Evolutionary conservation across 495 filamentous ascomycete species (phyloP).

Genomic region (Cetradonia linearis): DNA sequence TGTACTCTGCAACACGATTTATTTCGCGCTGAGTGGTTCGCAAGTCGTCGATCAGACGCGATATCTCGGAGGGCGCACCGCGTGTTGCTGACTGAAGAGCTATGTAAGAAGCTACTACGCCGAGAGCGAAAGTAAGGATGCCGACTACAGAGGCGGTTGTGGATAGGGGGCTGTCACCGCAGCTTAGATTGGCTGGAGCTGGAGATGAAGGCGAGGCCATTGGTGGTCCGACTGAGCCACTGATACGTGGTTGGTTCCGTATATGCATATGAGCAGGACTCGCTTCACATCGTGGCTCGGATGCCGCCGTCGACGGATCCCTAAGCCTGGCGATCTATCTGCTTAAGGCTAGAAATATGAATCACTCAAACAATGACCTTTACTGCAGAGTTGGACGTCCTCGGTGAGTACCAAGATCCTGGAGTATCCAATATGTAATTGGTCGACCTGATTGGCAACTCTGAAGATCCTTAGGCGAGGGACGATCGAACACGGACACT

Average conservation of each 20-base stretch:
- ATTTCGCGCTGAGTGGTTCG: conserved; percentile 16
- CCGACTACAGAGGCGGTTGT: conserved; percentile 15
- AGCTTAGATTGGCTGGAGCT: conserved; percentile 1
- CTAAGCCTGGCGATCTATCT: background rate
- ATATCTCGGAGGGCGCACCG: conserved; percentile 15
- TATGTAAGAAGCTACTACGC: conserved; percentile 19
- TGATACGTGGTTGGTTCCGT: background rate
- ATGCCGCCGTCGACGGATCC: background rate
- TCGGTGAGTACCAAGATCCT: too few relatives aligned
- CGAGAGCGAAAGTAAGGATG: conserved; percentile 19
- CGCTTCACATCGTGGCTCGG: background rate
- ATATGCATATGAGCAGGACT: background rate
- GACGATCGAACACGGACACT: conserved; percentile 32
- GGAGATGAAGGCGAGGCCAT: conserved; percentile 7
- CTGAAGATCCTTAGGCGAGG: conserved; percentile 34
- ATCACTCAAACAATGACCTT: too few relatives aligned
- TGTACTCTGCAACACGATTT: conserved; percentile 21
- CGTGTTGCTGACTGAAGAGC: conserved; percentile 19
- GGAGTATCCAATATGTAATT: too few relatives aligned
- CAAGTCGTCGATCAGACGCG: conserved; percentile 16
- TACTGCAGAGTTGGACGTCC: too few relatives aligned
- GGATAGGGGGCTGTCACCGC: conserved; percentile 15
- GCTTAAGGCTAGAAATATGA: too few relatives aligned
- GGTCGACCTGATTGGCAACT: background rate
- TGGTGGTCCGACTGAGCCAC: conserved; percentile 6